A percentile compares a stretch with the other conserved stretches of the same genome.
These are phyloP conservation scores for Colletotrichum costaricense DNA, from an alignment of 2,329 filamentous ascomycete species.

Conservation along the genomic window DNA sequence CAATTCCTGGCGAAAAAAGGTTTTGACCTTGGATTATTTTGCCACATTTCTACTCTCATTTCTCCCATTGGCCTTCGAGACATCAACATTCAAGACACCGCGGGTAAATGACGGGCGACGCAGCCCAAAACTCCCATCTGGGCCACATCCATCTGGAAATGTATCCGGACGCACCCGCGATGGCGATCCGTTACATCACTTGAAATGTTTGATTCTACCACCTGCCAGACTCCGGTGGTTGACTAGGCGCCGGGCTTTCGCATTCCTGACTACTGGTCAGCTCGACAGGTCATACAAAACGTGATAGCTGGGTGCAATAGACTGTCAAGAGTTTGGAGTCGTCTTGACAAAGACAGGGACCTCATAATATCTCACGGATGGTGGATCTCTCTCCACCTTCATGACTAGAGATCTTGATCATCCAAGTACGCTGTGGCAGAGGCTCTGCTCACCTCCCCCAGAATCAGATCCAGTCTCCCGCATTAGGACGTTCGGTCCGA, in stretches of 20 bases:
- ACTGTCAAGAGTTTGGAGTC: background rate
- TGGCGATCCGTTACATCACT: conserved; percentile 31
- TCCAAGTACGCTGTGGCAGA: background rate
- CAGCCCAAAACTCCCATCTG: background rate
- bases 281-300: background rate
- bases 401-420: background rate
- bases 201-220: conserved; percentile 9
- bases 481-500: background rate
- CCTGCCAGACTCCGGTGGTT: conserved; percentile 10
- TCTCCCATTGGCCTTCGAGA: conserved; percentile 6
- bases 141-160: conserved; percentile 10
- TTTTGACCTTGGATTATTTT: background rate
- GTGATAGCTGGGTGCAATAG: background rate
- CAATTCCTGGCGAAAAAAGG: background rate
- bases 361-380: background rate
- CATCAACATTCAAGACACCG: conserved; percentile 15
- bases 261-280: conserved; percentile 8
- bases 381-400: background rate
- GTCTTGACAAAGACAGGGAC: background rate
- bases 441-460: background rate
- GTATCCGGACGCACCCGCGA: conserved; percentile 18
- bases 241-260: conserved; percentile 4
- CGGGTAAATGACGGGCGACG: conserved; percentile 4
- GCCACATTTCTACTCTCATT: background rate
- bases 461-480: background rate